A percentile compares a stretch with the other conserved stretches of the same genome.
Evolutionary conservation across 2,329 filamentous ascomycete species (phyloP).

Genomic region (Pseudogymnoascus sp.): DNA sequence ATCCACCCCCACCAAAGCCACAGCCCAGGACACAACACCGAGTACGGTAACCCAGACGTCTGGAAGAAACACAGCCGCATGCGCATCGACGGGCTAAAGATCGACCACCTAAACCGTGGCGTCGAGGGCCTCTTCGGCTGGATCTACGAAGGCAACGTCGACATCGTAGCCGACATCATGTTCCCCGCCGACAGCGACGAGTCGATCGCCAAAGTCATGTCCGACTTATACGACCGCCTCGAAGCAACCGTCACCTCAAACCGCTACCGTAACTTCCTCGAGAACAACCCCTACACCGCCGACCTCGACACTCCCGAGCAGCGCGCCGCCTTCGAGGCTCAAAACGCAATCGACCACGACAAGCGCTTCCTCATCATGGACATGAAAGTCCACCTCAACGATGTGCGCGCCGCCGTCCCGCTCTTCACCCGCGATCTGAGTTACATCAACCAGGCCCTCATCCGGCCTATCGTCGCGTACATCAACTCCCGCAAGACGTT

Average conservation of each 20-base stretch:
- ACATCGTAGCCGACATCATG: conserved; percentile 93
- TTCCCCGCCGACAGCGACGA: conserved; percentile 83
- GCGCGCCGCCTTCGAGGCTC: conserved; percentile 18
- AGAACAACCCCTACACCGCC: conserved; percentile 33
- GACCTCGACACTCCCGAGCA: conserved; percentile 23
- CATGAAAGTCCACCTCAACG: conserved; percentile 87
- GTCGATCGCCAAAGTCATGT: conserved; percentile 85
- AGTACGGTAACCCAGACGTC: conserved; percentile 56
- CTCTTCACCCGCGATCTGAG: conserved; percentile 87
- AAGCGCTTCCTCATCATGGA: conserved; percentile 87
- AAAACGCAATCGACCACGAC: conserved; percentile 39
- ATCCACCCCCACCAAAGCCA: conserved; percentile 92
- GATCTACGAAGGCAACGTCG: conserved; percentile 95
- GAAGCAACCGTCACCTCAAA: conserved; percentile 85
- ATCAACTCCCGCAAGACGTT: conserved; percentile 94
- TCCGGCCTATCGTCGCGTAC: conserved; percentile 93
- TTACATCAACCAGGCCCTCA: conserved; percentile 91
- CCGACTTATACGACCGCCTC: conserved; percentile 93
- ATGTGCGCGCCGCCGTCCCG: conserved; percentile 85
- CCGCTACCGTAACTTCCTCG: conserved; percentile 52
- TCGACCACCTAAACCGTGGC: conserved; percentile 90
- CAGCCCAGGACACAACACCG: conserved; percentile 56
- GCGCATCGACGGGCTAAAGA: conserved; percentile 85
- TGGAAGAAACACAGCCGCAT: conserved; percentile 97
- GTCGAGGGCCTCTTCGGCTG: conserved; percentile 92